Evolutionary conservation across 345 rosid species (phyloP), one percentile per base, ranked within the genome.

Genomic region (Camelina neglecta): DNA sequence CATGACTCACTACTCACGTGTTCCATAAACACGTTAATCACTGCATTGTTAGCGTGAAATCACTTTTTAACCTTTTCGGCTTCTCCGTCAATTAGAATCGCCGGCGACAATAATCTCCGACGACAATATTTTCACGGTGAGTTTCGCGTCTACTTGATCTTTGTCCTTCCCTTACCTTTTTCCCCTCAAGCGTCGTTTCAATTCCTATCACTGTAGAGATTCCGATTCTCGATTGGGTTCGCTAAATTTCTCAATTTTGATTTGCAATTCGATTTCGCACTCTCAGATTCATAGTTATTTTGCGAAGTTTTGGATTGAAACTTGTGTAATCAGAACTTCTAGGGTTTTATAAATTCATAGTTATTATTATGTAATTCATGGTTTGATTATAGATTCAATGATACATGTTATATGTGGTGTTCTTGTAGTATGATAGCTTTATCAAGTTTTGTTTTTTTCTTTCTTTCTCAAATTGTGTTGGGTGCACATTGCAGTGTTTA

Each of bases 401-500:
- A 41, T 41, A 11, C 42, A 39, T 13, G 47, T 11, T 42, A 11
- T 11, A 42, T 41, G 15, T 42, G 2, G 47, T 42, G n/a, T 42
- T 4, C 47, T 42, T 5, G n/a, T 11, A 11, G 6, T 42, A 42
- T 42, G 15, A 42, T 42, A 13, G 5, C 5, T 10, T 42, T 42
- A 42, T 42, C 47, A 11, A 42, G 47, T 42, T 16, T 36, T 26
- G 47, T 11, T 16, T 36, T 26, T 50, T 36, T 26, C 38, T 20
- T 5, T 60, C 31, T 23, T 18, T 36, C 12, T 16, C 16, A 35
- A 20, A 12, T 48, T 66, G 54, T 45, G 38, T 35, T 59, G 42
- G 48, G 44, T 2, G 65, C 36, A 33, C 18, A 58, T 0, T 57
- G 33, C 13, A 67, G 79, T 15, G 48, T 29, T 24, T 41, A 60